Evolutionary conservation across 768 basidiomycete species (phyloP), one percentile per base, ranked within the genome.

Genomic region (Naganishia kalamii): DNA sequence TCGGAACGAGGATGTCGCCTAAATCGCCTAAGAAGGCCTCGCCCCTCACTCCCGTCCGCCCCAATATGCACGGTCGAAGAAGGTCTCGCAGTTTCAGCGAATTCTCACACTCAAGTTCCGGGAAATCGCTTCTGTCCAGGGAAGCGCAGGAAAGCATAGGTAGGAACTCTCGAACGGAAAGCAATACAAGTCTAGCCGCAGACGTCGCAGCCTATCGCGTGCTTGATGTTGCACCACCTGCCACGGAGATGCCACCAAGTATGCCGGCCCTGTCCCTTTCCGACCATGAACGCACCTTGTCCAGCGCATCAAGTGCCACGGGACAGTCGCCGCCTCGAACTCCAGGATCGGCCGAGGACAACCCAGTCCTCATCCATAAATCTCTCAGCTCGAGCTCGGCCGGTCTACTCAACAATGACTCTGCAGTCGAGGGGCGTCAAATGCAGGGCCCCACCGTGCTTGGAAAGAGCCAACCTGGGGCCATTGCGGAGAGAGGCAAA

Each of bases 1-100:
- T 57, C 30, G 54, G 54, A 4, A 40, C 54, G 21, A 29, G 54
- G 27, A 57, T 57, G 17, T 57, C 54, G 21, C 54, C 54, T 3
- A 15, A 5, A 3, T 19, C 71, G 13, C 70, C 74, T 8, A 48
- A 69, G 48, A 60, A 65, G 51, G 37, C 27, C 35, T 73, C 72
- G 27, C 69, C 70, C 13, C 54, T 47, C 21, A 33, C 32, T 12
- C 52, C 41, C 19, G 23, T 32, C 10, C 35, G 43, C 10, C 64
- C 43, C 17, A n/a, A 23, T 27, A 48, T 59, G 37, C 52, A 60
- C 32, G 21, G 15, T 25, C 52, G 60, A 37, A 62, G 60, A 25
- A 37, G 65, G 17, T 69, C 69, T 0, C 62, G 52, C 7, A 69
- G 66, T 29, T 64, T 68, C 43, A 68, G 66, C 35, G 62, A 57